Evolutionary conservation across 805 yeast genomes (phyloP), one percentile per base, ranked within the genome.

Genomic region (Ogataea trehaloabstinens): DNA sequence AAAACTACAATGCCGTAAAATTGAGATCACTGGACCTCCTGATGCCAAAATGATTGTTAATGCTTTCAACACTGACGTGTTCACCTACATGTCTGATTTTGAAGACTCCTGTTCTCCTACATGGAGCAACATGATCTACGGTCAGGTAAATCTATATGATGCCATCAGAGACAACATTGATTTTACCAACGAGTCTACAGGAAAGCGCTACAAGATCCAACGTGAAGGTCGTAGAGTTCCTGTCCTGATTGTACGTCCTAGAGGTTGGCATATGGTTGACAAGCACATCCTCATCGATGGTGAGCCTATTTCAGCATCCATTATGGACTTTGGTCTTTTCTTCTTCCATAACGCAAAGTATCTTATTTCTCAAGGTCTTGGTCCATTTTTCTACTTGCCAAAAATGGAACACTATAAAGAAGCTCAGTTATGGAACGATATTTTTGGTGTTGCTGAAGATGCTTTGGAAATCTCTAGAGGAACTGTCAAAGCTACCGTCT

Each of bases 241-340:
- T 45, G 85, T 89, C 31, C 66, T 85, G 60, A 82, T 85, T 60
- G 89, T 84, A 40, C 77, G 95, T 69, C 95, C 95, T 57, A 76
- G 95, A 69, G 93, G 95, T 35, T 84, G 91, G 90, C 95, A 85
- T 61, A 73, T 85, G 76, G 79, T 70, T 24, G 95, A 85, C 59
- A 73, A 74, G 60, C 95, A 85, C 56, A 69, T 85, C 34, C 55
- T 71, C 35, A 76, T 84, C 42, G 90, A 82, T 57, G 85, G 81
- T 42, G 86, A 81, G 62, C 88, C 90, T 36, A 78, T 85, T 33
- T 71, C 82, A 42, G 93, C 87, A 20, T 85, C 89, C 24, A 71
- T 85, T 43, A 73, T 85, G 60, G 95, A 85, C 67, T 85, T 85
- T 58, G 91, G 88, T 44, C 64, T 85, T 35, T 85, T 78, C 62